A percentile compares a stretch with the other conserved stretches of the same genome.
phyloP scores from a whole-genome alignment of 371 early-diverging fungal genomes.

The Thermomucor indicae-seudaticae region DNA sequence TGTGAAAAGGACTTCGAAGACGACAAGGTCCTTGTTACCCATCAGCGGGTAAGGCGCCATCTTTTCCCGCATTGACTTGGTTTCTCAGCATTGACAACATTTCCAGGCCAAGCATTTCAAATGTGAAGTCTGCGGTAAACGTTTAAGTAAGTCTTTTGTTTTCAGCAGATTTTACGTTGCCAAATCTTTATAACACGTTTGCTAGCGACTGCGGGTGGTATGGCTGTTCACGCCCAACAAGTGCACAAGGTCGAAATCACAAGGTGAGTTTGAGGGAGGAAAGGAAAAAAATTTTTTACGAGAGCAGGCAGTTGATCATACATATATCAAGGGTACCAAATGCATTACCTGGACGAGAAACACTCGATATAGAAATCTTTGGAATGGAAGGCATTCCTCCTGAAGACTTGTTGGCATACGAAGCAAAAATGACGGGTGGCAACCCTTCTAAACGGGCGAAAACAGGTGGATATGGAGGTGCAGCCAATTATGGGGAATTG shows the following conservation, averaged over 20 bases:
- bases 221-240: constrained; percentile 87
- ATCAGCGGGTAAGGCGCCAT: constrained; percentile 60
- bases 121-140: constrained; percentile 80
- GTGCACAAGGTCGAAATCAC: constrained; percentile 89
- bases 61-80: background rate
- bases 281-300: background rate
- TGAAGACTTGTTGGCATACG: constrained; percentile 71
- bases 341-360: constrained; percentile 82
- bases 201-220: constrained; percentile 77
- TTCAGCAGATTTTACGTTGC: background rate
- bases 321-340: constrained; percentile 72
- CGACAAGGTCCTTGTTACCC: constrained; percentile 89
- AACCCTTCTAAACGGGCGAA: constrained; percentile 22
- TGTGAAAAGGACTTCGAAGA: constrained; percentile 97
- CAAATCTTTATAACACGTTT: background rate
- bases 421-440: constrained; percentile 37
- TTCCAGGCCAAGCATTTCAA: constrained; percentile 87
- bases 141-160: constrained; percentile 57
- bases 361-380: constrained; percentile 86
- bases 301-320: background rate
- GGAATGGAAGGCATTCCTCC: constrained; percentile 94
- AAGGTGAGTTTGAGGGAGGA: constrained; percentile 41
- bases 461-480: constrained; percentile 15
- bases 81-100: background rate
- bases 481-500: constrained; percentile 34